Conservation (phyloP, 2,329 filamentous ascomycete genomes). For the Hortaea werneckii region DNA sequence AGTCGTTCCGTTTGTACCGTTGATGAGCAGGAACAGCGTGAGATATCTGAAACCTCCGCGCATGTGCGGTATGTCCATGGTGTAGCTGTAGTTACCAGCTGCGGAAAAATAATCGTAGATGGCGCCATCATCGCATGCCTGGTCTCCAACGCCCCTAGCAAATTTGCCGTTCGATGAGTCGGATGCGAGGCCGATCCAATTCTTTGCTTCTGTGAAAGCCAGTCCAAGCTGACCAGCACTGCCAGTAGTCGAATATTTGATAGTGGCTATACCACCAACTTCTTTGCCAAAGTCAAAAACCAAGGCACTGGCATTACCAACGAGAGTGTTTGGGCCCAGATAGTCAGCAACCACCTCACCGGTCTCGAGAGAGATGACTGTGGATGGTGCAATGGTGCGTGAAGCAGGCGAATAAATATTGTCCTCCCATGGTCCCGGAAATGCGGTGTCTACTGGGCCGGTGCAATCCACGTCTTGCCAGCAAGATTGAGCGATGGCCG, state of each 20-base stretch:
- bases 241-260: slow-evolving; percentile 39
- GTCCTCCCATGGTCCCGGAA: slow-evolving; percentile 48
- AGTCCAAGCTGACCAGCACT: slow-evolving; percentile 28
- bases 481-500: slow-evolving; percentile 28
- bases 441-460: slow-evolving; percentile 40
- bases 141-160: slow-evolving; percentile 12
- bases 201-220: slow-evolving; percentile 33
- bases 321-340: slow-evolving; percentile 22
- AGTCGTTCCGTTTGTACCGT: slow-evolving; percentile 19
- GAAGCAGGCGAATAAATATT: slow-evolving; percentile 48
- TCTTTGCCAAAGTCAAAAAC: slow-evolving; percentile 51
- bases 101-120: slow-evolving; percentile 34
- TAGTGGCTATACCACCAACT: slow-evolving; percentile 45
- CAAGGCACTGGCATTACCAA: slow-evolving; percentile 42
- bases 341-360: slow-evolving; percentile 24
- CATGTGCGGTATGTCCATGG: slow-evolving; percentile 36
- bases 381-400: slow-evolving; percentile 39
- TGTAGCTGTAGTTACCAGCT: slow-evolving; percentile 27
- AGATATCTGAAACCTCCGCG: slow-evolving; percentile 47
- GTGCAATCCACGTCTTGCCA: slow-evolving; percentile 48
- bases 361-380: slow-evolving; percentile 30
- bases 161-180: slow-evolving; percentile 34
- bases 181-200: slow-evolving; percentile 34
- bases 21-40: slow-evolving; percentile 35
- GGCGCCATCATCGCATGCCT: slow-evolving; percentile 32